Base-by-base conservation (phyloP, 2,329 filamentous ascomycete species). In the Curvularia hawaiiensis region DNA sequence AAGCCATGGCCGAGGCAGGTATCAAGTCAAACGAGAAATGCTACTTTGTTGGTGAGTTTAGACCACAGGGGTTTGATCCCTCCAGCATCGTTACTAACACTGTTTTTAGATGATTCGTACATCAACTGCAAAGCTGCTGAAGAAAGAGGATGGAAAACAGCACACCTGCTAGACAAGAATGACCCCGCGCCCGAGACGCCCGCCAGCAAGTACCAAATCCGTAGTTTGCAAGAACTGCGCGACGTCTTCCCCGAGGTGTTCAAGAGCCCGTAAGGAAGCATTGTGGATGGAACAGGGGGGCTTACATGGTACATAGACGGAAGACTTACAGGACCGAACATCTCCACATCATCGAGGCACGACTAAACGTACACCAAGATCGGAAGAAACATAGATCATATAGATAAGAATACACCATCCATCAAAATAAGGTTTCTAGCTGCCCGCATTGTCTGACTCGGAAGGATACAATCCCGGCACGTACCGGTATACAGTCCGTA, bases 41-140 rank as follows among this genome's bases (percentile, higher is more conserved):
- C 77, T 99, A 90, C 73, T 99, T 97, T 75, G 92, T 99, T 65
- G 92, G 92, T 95, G 80, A 71, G 90, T 81, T n/a, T 18, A 38
- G 33, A 16, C 12, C 4, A 11, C 48, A 5, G 22, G 28, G 31
- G 18, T 35, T 16, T 20, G 10, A 26, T 47, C 33, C 10, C 11
- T 50, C 28, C 50, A 18, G 16, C 16, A 61, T 30, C 5, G 1
- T 20, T 50, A 26, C 61, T 72, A 24, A 72, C 22, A 2, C 0
- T 12, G 11, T n/a, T 12, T 40, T 4, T 28, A 92, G 95, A 99
- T 73, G 95, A 99, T 74, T 97, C 92, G 0, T 87, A 86, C 56
- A 77, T 88, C 62, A 99, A 99, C 73, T 96, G 91, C 74, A 84
- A 82, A 63, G 88, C 88, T 60, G 91, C 92, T 0, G 83, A 90